phyloP scores from a whole-genome alignment of 495 filamentous ascomycete species.

The Oleoguttula mirabilis region DNA sequence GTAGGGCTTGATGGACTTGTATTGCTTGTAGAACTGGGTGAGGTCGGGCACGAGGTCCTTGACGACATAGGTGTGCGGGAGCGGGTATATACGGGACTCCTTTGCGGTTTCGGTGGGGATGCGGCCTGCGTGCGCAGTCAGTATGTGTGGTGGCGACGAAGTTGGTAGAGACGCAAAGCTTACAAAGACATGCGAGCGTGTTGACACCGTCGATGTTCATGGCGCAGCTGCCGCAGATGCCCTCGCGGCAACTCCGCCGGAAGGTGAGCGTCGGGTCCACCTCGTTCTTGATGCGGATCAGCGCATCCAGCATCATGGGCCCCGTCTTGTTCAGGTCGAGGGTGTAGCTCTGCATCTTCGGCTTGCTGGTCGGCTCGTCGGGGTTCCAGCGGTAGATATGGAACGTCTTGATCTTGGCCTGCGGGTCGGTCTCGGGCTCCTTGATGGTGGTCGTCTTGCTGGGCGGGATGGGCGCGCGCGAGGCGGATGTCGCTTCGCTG shows the following conservation, averaged over 20 bases:
- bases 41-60: slow-evolving; percentile 97
- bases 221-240: slow-evolving; percentile 94
- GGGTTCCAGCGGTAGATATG: slow-evolving; percentile 99
- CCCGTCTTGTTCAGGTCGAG: slow-evolving; percentile 97
- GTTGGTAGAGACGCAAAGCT: slow-evolving; percentile 28
- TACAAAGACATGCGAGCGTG: slow-evolving; percentile 95
- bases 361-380: slow-evolving; percentile 79
- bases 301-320: slow-evolving; percentile 92
- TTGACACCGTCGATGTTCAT: slow-evolving; percentile 99
- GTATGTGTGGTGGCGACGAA: background rate
- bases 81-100: slow-evolving; percentile 90
- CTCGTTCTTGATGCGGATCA: slow-evolving; percentile 99
- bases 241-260: slow-evolving; percentile 87
- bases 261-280: slow-evolving; percentile 93
- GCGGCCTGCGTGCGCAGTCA: slow-evolving; percentile 49
- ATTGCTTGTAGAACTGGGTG: slow-evolving; percentile 99
- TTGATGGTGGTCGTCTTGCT: slow-evolving; percentile 43
- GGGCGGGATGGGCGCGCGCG: slow-evolving; percentile 28
- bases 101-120: slow-evolving; percentile 71
- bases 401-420: slow-evolving; percentile 77
- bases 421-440: slow-evolving; percentile 42
- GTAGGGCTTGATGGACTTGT: slow-evolving; percentile 99
- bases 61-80: slow-evolving; percentile 97
- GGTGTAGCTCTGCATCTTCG: slow-evolving; percentile 85
- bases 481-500: slow-evolving; percentile 28